Base-by-base conservation (phyloP, 495 filamentous ascomycete genomes). In the Cladorrhinum samala region DNA sequence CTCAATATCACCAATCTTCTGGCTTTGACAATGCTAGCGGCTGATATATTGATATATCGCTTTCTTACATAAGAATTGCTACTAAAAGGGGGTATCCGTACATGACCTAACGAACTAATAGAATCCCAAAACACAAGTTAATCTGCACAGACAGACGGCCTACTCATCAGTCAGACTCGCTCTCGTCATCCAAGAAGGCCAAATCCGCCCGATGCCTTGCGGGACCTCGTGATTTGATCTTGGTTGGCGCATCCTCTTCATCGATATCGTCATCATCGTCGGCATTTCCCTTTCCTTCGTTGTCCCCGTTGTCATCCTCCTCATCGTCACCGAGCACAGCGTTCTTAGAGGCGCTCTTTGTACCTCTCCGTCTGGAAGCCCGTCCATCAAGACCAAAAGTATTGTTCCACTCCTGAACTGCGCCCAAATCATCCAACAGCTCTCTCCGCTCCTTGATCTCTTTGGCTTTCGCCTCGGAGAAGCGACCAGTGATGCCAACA, bases 391-490 rank as follows among this genome's bases (percentile, higher is more conserved):
- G 54, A 0, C 92, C 93, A 90, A 90, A 96, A 60, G 73, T 74
- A 60, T 84, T 80, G 36, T 85, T 84, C 37, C 86, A 88, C 62
- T 88, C 80, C 66, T 88, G 82, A 50, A 95, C 87, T 38, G 81
- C 82, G 54, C 90, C 88, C 33, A 98, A 64, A 54, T 98, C 92
- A 1, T 79, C 85, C 61, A 80, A 75, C 37, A 97, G 73, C 68
- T 97, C 92, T 30, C 91, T 76, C 62, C 76, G 74, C 65, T 93
- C 90, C 61, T 87, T 91, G 61, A 96, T 96, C 71, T 88, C 81
- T 21, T 73, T 79, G 5, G 93, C 94, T 57, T 86, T 95, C 30
- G 89, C 83, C 54, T 83, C 74, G 1, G 89, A 94, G 69, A 87
- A 95, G 20, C 91, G 80, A 0, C 92, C 92, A 6, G 79, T 81